Evolutionary conservation across 345 rosid species (phyloP).

Genomic region (Brassica nigra): DNA sequence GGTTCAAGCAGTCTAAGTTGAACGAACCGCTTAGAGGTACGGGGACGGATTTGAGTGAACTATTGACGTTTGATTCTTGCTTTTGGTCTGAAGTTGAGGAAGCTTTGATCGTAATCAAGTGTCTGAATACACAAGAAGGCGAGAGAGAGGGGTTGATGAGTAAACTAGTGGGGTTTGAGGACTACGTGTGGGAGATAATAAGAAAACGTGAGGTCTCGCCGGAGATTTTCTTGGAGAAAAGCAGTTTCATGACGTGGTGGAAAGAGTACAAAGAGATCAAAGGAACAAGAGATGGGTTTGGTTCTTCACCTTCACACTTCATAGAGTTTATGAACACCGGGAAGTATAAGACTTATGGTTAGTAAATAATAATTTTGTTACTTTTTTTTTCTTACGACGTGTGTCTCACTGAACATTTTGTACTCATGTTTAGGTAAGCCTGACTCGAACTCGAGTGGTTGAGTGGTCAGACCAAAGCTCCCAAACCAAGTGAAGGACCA

Average conservation of each 20-base stretch:
- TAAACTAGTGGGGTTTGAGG: conserved; percentile 45
- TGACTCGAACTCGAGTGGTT: not conserved
- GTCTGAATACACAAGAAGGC: not conserved
- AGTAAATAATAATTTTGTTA: not conserved
- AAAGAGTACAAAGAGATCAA: conserved; percentile 40
- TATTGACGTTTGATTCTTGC: conserved; percentile 62
- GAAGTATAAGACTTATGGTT: conserved; percentile 37
- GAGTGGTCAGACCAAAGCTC: not conserved
- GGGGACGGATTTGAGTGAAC: conserved; percentile 35
- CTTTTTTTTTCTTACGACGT: not conserved
- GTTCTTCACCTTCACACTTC: conserved; percentile 35
- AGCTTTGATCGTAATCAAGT: conserved; percentile 43
- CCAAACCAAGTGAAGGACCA: not conserved
- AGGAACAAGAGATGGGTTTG: not conserved
- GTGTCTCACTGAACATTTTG: not conserved
- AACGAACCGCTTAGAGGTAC: not conserved
- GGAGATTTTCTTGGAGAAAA: conserved; percentile 56
- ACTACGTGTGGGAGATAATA: conserved; percentile 49
- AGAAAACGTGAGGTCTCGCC: conserved; percentile 55
- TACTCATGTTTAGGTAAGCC: not conserved
- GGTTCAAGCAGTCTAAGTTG: conserved; percentile 32
- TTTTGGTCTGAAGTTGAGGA: conserved; percentile 90
- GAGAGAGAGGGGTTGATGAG: not conserved
- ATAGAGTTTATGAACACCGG: conserved; percentile 45
- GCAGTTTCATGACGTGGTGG: conserved; percentile 85